Evolutionary conservation across 352 stramenopile species (phyloP).

Genomic region (Saprolegnia diclina): DNA sequence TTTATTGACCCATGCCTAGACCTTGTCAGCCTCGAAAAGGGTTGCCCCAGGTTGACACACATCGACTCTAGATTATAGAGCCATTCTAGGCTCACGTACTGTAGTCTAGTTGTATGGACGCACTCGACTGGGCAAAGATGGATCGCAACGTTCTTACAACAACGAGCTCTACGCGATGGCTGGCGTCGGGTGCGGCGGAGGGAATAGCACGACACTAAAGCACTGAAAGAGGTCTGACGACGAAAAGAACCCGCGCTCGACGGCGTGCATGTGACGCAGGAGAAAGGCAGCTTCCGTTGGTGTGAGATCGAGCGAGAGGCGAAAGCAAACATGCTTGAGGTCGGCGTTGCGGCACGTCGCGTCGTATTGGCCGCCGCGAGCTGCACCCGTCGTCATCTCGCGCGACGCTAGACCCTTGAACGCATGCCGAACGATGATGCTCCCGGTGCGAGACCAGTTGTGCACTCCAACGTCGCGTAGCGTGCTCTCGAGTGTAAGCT

Average conservation of each 20-base stretch:
- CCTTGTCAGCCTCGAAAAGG: no score
- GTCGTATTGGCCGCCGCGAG: constrained; percentile 56
- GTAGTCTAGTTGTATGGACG: no score
- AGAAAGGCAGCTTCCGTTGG: constrained; percentile 59
- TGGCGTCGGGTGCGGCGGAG: no score
- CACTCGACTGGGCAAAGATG: no score
- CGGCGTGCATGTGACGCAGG: constrained; percentile 38
- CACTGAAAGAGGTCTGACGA: constrained; percentile 56
- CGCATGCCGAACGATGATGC: constrained; percentile 59
- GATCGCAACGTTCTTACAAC: no score
- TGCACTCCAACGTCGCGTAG: constrained; percentile 46
- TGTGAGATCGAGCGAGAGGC: constrained; percentile 60
- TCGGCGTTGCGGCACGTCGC: constrained; percentile 53
- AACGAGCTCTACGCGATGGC: no score
- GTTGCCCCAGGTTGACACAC: no score
- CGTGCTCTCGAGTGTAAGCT: constrained; percentile 52
- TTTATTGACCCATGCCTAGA: no score
- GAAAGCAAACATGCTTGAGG: constrained; percentile 67
- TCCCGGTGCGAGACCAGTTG: constrained; percentile 54
- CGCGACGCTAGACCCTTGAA: constrained; percentile 58
- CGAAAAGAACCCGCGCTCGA: constrained; percentile 52
- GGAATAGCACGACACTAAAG: constrained; percentile 40
- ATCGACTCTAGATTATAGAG: no score
- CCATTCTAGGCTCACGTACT: no score
- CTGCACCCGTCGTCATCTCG: constrained; percentile 61